Percentiles rank a stretch among this genome's conserved stretches.
These are phyloP conservation scores for Lolium multiflorum DNA, from an alignment of 176 grass and related monocot genomes.

Conservation along the genomic window DNA sequence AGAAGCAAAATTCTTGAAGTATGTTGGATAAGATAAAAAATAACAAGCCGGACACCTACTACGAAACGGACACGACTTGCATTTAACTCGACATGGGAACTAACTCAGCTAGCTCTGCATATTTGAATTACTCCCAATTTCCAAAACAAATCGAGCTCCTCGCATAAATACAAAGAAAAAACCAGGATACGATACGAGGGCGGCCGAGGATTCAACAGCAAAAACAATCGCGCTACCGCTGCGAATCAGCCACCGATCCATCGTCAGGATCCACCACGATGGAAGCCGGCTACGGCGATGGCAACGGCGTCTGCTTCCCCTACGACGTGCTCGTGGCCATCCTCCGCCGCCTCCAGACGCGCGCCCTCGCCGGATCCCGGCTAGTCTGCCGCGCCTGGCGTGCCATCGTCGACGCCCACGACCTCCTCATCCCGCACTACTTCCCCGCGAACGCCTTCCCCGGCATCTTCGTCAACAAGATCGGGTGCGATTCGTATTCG, in stretches of 20 bases:
- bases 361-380: not conserved
- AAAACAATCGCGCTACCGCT: no score
- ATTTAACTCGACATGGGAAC: no score
- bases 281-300: not conserved
- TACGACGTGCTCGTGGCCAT: not conserved
- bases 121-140: no score
- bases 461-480: slow-evolving; percentile 1
- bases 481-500: not conserved
- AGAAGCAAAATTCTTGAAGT: no score
- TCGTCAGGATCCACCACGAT: not conserved
- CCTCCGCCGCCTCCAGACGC: not conserved
- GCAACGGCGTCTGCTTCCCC: not conserved
- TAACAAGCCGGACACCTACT: no score
- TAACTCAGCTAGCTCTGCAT: no score
- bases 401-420: not conserved
- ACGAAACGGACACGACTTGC: no score
- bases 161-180: no score
- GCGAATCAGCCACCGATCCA: not conserved
- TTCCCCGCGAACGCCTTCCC: not conserved
- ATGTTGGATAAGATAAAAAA: no score
- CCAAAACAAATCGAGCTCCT: no score
- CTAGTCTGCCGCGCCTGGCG: not conserved
- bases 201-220: no score
- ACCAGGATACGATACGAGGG: no score
- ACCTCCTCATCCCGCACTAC: not conserved